Conservation (phyloP, 805 yeast species). For the Yarrowia divulgata region DNA sequence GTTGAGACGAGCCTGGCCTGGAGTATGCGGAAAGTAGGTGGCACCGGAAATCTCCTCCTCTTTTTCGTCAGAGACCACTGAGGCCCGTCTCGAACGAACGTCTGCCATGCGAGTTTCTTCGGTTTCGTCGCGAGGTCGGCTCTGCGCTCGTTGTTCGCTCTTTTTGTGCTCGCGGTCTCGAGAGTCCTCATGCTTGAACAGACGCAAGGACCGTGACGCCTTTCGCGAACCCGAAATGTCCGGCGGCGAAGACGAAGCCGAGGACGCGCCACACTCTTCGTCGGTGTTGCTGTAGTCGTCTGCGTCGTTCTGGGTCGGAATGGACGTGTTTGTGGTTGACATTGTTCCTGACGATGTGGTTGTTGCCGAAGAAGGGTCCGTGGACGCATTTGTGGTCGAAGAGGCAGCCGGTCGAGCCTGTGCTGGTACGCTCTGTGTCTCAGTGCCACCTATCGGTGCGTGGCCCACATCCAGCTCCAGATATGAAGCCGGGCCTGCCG, state of each 20-base stretch:
- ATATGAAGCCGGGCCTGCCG: slow-evolving; percentile 39
- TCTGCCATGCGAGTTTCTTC: slow-evolving; percentile 8
- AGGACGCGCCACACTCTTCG: slow-evolving; percentile 7
- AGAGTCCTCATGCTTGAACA: slow-evolving; percentile 48
- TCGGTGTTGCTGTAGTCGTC: slow-evolving; percentile 20
- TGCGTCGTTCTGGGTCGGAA: slow-evolving; percentile 17
- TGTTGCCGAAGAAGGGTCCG: slow-evolving; percentile 27
- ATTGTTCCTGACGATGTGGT: slow-evolving; percentile 5
- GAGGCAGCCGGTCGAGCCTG: not conserved
- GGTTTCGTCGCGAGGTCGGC: slow-evolving; percentile 5
- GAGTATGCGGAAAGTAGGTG: slow-evolving; percentile 49
- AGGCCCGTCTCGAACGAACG: slow-evolving; percentile 8
- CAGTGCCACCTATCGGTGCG: slow-evolving; percentile 22
- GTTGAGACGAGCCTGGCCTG: slow-evolving; percentile 38
- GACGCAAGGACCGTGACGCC: slow-evolving; percentile 52
- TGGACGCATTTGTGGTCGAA: not conserved
- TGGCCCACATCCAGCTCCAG: slow-evolving; percentile 37
- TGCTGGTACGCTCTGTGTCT: slow-evolving; percentile 16
- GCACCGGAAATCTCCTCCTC: slow-evolving; percentile 47
- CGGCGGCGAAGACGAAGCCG: slow-evolving; percentile 20
- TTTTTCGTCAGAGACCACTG: slow-evolving; percentile 44
- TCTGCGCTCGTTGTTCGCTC: slow-evolving; percentile 25
- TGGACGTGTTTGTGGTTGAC: slow-evolving; percentile 22
- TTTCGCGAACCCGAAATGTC: slow-evolving; percentile 48
- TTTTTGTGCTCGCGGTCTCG: slow-evolving; percentile 20